These are phyloP conservation scores for Epichloe brachyelytri DNA, from an alignment of 2,329 filamentous ascomycete species.

Conservation along the genomic window DNA sequence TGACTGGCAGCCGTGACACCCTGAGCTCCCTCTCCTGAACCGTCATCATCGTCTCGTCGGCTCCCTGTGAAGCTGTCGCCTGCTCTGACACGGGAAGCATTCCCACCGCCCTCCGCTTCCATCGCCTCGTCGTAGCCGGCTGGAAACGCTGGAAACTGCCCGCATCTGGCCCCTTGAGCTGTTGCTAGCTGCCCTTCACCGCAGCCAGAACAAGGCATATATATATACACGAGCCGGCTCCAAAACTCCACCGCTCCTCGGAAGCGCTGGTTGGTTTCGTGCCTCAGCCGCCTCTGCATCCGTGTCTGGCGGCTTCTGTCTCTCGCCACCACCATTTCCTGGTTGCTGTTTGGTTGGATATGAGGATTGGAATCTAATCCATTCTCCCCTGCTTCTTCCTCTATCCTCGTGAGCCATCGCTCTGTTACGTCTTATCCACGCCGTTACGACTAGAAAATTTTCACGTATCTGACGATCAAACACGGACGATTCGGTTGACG, in stretches of 20 bases:
- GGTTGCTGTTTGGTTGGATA: not conserved
- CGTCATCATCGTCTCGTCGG: not conserved
- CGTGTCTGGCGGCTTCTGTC: not conserved
- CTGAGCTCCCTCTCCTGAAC: constrained; percentile 3
- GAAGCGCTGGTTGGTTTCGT: constrained; percentile 1
- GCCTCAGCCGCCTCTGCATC: not conserved
- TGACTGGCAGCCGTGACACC: constrained; percentile 4
- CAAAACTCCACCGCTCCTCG: not conserved
- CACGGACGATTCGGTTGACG: not conserved
- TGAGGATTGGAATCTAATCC: not conserved
- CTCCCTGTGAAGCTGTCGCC: not conserved
- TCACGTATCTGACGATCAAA: not conserved
- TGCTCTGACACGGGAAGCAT: not conserved
- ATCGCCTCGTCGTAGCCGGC: not conserved
- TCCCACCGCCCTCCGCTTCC: not conserved
- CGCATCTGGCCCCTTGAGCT: not conserved
- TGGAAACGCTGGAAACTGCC: not conserved
- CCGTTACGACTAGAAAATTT: not conserved
- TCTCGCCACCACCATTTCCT: not conserved
- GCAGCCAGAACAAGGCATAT: not conserved
- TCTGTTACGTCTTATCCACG: not conserved
- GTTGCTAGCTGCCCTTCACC: not conserved
- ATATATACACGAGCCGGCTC: not conserved
- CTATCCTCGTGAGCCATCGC: not conserved
- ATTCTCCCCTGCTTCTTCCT: not conserved